Evolutionary conservation across 768 basidiomycete genomes (phyloP), one percentile per base, ranked within the genome.

Genomic region (Exsudoporus frostii): DNA sequence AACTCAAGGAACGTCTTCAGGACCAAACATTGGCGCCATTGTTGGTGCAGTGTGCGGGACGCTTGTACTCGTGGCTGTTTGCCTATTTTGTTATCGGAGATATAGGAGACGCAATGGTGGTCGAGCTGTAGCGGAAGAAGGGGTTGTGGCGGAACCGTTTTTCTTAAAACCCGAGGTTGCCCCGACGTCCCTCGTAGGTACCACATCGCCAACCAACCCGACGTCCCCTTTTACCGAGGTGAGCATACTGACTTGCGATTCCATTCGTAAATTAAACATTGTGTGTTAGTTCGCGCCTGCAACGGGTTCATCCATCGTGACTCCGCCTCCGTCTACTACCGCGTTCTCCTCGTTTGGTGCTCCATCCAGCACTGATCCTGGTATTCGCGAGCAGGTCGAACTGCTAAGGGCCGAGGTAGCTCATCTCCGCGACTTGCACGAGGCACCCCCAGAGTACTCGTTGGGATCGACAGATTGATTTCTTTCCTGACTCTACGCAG

Each of bases 31-130:
- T 8, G 44, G 52, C 0, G 48, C 38, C 17, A 59, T 59, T 13
- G 29, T 51, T 1, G 58, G 61, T 22, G 58, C 25, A 1, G 33
- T 61, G 1, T 59, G 47, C 2, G 59, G 47, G 0, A 20, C 37
- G 1, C 11, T 64, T 14, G 24, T 7, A 10, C 9, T 56, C 9
- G 20, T 30, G 30, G 14, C n/a, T n/a, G 30, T 10, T 5, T 36
- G 20, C n/a, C 15, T 63, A 1, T 7, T 60, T 1, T 64, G 44
- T n/a, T 53, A 33, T 49, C 32, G 48, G 40, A 50, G 43, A 15
- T 2, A 27, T 20, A 54, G 41, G 24, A 46, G 40, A 39, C 43
- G 37, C 4, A 20, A 24, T 6, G 17, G 1, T 36, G 10, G 29
- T 11, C 29, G 29, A 30, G 43, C 0, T 1, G 29, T 37, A 13